phyloP scores from a whole-genome alignment of 2,329 filamentous ascomycete genomes.

The Stagonosporopsis vannaccii region DNA sequence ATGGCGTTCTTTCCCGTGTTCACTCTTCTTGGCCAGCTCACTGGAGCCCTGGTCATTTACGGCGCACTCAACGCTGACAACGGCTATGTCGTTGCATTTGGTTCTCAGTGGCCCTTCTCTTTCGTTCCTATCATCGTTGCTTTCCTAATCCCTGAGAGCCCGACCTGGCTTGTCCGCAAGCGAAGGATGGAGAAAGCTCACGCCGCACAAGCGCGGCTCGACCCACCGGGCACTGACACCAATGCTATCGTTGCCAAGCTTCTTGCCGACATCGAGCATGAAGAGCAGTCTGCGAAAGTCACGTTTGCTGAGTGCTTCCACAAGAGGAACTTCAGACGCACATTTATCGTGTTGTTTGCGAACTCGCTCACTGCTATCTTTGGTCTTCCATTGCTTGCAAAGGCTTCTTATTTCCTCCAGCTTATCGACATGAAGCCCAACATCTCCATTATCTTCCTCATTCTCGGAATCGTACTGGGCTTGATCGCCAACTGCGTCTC shows the following conservation, averaged over 20 bases:
- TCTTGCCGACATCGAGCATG: conserved; percentile 33
- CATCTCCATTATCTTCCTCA: conserved; percentile 53
- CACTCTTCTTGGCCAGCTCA: conserved; percentile 58
- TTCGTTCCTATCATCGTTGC: conserved; percentile 54
- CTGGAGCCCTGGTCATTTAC: conserved; percentile 53
- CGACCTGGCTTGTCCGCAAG: conserved; percentile 58
- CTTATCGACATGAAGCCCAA: conserved; percentile 41
- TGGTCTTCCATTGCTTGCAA: conserved; percentile 46
- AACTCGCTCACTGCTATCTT: conserved; percentile 45
- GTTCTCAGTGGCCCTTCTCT: conserved; percentile 56
- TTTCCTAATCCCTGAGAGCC: conserved; percentile 60
- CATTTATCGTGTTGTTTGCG: conserved; percentile 48
- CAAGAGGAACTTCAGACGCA: conserved; percentile 45
- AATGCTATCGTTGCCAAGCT: conserved; percentile 39
- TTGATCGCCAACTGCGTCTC: conserved; percentile 55
- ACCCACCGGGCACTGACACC: conserved; percentile 49
- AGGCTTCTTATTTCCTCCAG: conserved; percentile 46
- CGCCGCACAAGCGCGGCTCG: conserved; percentile 59
- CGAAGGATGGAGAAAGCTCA: conserved; percentile 51
- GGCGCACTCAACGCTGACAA: conserved; percentile 35
- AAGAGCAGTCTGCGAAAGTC: conserved; percentile 28
- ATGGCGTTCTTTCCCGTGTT: conserved; percentile 61
- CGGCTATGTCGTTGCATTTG: conserved; percentile 54
- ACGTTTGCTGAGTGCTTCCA: conserved; percentile 49
- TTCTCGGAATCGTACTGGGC: conserved; percentile 57